Evolutionary conservation across 768 basidiomycete genomes (phyloP), one percentile per base, ranked within the genome.

Genomic region (Collybiopsis luxurians): DNA sequence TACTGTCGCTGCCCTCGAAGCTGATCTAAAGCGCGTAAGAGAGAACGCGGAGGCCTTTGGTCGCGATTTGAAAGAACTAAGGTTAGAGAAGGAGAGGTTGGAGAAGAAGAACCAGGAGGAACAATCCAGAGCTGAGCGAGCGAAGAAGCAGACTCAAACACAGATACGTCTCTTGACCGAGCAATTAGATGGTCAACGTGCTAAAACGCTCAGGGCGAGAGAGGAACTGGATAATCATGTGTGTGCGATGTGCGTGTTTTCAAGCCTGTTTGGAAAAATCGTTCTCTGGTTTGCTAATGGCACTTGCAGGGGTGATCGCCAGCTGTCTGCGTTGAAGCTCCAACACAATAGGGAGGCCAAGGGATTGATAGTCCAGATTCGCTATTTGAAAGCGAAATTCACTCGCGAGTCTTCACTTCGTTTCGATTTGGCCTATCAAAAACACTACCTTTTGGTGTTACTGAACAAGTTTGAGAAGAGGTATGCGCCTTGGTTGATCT

Each of bases 361-460:
- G 66, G 92, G 93, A 9, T 75, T 98, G 19, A 85, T 98, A 48
- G 83, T 92, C 7, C 93, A 97, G 69, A 93, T 97, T 57, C 82
- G 80, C 40, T 98, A 97, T 71, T 78, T 98, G 62, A 96, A 98
- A 69, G 89, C 90, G 54, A 93, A 92, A 67, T 95, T 87, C 70
- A 89, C 84, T 2, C 82, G 96, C 24, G 97, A 99, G 73, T 82
- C 86, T 10, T 78, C 79, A 0, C 83, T 97, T 76, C 82, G 96
- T 31, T 77, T 76, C 57, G 86, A 86, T 62, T 77, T 98, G 44
- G 76, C 79, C 15, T 86, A 93, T 64, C 97, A 98, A 75, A 99
- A 99, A 68, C 75, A 81, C 46, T 98, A 98, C 68, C 77, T 98
- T 11, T 74, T 95, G 9, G 72, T 85, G 2, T 75, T 95, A n/a